Conservation (phyloP, 2,329 filamentous ascomycete species). For the Xylaria arbuscula region DNA sequence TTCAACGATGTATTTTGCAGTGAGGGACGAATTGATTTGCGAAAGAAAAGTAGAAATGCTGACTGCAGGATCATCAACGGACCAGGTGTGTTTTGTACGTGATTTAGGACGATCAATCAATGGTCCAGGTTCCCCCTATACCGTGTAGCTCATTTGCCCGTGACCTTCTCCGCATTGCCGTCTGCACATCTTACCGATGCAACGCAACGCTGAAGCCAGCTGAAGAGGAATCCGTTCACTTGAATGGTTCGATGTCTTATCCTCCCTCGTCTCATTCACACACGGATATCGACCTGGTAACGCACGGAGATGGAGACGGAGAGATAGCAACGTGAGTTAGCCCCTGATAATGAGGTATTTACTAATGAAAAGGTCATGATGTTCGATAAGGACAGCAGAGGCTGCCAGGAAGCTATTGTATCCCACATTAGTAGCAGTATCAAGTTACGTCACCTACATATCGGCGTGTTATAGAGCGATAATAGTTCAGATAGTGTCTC, state of each 20-base stretch:
- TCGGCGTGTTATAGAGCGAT: neutral
- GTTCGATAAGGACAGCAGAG: neutral
- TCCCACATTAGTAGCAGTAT: neutral
- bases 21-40: neutral
- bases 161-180: slow-evolving; percentile 22
- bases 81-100: slow-evolving; percentile 12
- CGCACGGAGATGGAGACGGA: neutral
- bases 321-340: neutral
- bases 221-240: neutral
- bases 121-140: slow-evolving; percentile 3
- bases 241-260: neutral
- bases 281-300: slow-evolving; percentile 1
- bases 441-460: neutral
- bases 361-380: neutral
- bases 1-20: neutral
- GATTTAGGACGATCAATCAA: slow-evolving; percentile 8
- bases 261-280: neutral
- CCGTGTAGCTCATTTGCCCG: slow-evolving; percentile 13
- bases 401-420: neutral
- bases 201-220: neutral
- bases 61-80: neutral
- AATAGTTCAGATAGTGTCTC: neutral
- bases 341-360: neutral
- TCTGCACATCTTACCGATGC: slow-evolving; percentile 6
- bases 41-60: neutral